These are phyloP conservation scores for Corniculantispora saksenae DNA, from an alignment of 2,329 filamentous ascomycete genomes.

Conservation along the genomic window DNA sequence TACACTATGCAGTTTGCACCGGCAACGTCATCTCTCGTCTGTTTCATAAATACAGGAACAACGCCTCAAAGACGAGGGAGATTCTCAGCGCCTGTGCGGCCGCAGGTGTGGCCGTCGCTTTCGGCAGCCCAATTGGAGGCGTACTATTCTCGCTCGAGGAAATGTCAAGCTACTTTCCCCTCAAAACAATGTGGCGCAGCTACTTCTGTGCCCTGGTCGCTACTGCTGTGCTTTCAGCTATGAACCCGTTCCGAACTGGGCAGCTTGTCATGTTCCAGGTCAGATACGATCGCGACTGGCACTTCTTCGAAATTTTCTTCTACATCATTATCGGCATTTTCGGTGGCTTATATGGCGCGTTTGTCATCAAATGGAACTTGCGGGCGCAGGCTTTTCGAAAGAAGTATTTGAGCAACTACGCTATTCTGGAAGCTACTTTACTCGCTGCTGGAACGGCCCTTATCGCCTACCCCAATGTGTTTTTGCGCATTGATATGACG, in stretches of 20 bases:
- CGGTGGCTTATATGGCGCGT: constrained; percentile 90
- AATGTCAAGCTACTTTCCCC: constrained; percentile 93
- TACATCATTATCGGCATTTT: constrained; percentile 91
- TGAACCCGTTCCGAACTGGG: constrained; percentile 97
- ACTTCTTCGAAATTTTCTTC: constrained; percentile 94
- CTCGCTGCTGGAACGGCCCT: constrained; percentile 82
- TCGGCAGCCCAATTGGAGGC: constrained; percentile 94
- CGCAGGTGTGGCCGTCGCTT: constrained; percentile 92
- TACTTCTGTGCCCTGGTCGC: constrained; percentile 97
- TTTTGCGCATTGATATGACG: constrained; percentile 96
- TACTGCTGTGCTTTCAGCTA: constrained; percentile 85
- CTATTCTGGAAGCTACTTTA: constrained; percentile 82
- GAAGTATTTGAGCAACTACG: constrained; percentile 82
- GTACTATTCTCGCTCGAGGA: constrained; percentile 97
- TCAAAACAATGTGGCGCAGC: constrained; percentile 97
- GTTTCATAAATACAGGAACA: constrained; percentile 88
- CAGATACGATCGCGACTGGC: constrained; percentile 92
- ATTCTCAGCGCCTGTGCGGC: constrained; percentile 93
- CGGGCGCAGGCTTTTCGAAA: constrained; percentile 90
- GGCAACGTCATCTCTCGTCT: constrained; percentile 93
- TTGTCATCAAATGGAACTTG: constrained; percentile 98
- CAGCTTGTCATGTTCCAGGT: constrained; percentile 99
- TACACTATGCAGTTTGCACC: constrained; percentile 98
- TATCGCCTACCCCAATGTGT: constrained; percentile 96
- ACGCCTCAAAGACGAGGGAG: constrained; percentile 91